A percentile compares a stretch with the other conserved stretches of the same genome.
Evolutionary conservation across 2,329 filamentous ascomycete genomes (phyloP).

Genomic region (Tolypocladium cylindrosporum): DNA sequence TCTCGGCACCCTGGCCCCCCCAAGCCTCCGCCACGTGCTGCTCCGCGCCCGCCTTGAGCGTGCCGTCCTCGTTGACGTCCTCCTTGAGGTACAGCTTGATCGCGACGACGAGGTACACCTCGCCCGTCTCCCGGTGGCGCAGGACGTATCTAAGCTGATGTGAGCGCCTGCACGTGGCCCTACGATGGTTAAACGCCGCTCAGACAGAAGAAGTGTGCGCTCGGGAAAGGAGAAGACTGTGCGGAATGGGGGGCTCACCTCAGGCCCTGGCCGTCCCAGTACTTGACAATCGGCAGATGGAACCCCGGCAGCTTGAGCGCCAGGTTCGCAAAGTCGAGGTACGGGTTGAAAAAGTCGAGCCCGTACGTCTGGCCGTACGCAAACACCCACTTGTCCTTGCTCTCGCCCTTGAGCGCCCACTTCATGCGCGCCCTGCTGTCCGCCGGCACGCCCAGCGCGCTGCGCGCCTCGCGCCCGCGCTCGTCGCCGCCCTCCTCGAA

Average conservation of each 20-base stretch:
- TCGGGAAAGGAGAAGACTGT: neutral
- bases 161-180: constrained; percentile 47
- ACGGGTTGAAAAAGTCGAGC: constrained; percentile 78
- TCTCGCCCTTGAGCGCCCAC: constrained; percentile 41
- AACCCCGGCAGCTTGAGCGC: constrained; percentile 64
- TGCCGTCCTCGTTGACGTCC: constrained; percentile 49
- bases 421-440: constrained; percentile 45
- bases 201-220: neutral
- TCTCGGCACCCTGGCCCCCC: constrained; percentile 12
- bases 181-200: constrained; percentile 11
- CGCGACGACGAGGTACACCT: constrained; percentile 70
- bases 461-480: constrained; percentile 35
- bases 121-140: constrained; percentile 64
- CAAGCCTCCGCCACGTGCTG: constrained; percentile 12
- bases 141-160: constrained; percentile 86
- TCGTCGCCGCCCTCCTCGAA: constrained; percentile 59
- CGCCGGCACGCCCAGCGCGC: constrained; percentile 38
- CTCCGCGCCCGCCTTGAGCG: constrained; percentile 33
- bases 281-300: constrained; percentile 61
- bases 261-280: constrained; percentile 70
- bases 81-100: constrained; percentile 69
- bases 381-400: constrained; percentile 44
- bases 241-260: constrained; percentile 41
- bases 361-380: constrained; percentile 42
- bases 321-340: constrained; percentile 74